Conservation (phyloP, 1,139 yeast genomes). For the Hemisphaericaspora lyxosophila region DNA sequence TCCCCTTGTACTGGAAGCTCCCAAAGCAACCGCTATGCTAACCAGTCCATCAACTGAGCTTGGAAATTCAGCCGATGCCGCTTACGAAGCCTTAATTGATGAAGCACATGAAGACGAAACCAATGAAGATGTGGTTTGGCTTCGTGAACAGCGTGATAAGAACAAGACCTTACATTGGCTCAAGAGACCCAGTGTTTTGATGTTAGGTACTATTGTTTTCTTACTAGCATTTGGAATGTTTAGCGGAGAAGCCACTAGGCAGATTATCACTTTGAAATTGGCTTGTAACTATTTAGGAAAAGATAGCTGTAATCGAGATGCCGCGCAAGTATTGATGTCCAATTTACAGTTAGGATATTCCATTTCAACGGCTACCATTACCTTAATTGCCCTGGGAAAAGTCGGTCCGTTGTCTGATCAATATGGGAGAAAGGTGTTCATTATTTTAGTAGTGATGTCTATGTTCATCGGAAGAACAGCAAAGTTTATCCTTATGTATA, state of each 20-base stretch:
- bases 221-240: slow-evolving; percentile 29
- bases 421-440: slow-evolving; percentile 55
- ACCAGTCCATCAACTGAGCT: slow-evolving; percentile 9
- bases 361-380: slow-evolving; percentile 28
- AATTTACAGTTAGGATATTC: slow-evolving; percentile 34
- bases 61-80: slow-evolving; percentile 29
- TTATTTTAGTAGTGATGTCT: slow-evolving; percentile 33
- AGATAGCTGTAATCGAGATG: slow-evolving; percentile 30
- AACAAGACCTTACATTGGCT: slow-evolving; percentile 38
- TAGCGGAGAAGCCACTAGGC: slow-evolving; percentile 36
- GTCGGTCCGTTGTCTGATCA: slow-evolving; percentile 65
- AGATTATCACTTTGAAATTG: slow-evolving; percentile 33
- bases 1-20: neutral
- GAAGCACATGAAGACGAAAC: slow-evolving; percentile 28
- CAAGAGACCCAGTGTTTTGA: slow-evolving; percentile 34
- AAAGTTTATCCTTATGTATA: slow-evolving; percentile 30
- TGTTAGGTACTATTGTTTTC: slow-evolving; percentile 30
- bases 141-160: slow-evolving; percentile 35
- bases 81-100: slow-evolving; percentile 32
- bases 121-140: slow-evolving; percentile 40
- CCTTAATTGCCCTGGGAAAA: slow-evolving; percentile 43
- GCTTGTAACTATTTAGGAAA: slow-evolving; percentile 33
- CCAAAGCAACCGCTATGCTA: slow-evolving; percentile 1
- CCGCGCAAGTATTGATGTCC: slow-evolving; percentile 37
- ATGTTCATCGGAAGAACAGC: slow-evolving; percentile 27